Percentiles rank a stretch among this genome's conserved stretches.
Evolutionary conservation across 352 stramenopile genomes (phyloP).

Genomic region (Pythium volutum): DNA sequence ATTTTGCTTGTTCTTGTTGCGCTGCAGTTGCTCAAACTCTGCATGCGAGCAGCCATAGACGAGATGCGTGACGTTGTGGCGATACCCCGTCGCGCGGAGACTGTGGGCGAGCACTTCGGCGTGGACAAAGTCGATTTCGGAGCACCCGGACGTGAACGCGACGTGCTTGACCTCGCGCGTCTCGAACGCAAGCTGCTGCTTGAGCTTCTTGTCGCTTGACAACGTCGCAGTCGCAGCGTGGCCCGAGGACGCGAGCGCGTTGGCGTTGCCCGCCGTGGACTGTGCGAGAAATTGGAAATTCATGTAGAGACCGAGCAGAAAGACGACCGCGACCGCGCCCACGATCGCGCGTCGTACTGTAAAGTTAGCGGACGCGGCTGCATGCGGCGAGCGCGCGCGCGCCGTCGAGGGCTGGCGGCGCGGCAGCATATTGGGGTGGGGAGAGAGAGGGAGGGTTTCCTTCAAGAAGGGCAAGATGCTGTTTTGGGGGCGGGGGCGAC

Average conservation of each 20-base stretch:
- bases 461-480: constrained; percentile 1
- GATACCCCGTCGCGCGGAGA: constrained; percentile 50
- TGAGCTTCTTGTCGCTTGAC: constrained; percentile 17
- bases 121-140: constrained; percentile 58
- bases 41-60: constrained; percentile 64
- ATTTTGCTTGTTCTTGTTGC: constrained; percentile 50
- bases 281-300: constrained; percentile 64
- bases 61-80: constrained; percentile 60
- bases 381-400: constrained; percentile 30
- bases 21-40: constrained; percentile 33
- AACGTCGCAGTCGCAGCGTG: background rate
- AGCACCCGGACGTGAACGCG: constrained; percentile 75
- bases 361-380: constrained; percentile 11
- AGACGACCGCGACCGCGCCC: constrained; percentile 35
- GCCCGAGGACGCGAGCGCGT: constrained; percentile 20
- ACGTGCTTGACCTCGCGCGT: constrained; percentile 60
- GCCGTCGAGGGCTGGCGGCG: constrained; percentile 45
- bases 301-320: constrained; percentile 56
- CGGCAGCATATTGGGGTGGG: constrained; percentile 35
- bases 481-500: background rate
- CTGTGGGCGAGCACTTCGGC: constrained; percentile 70
- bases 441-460: background rate
- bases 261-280: constrained; percentile 17
- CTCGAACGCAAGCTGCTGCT: constrained; percentile 33
- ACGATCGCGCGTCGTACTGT: constrained; percentile 30